Percentiles rank a stretch among this genome's conserved stretches.
Evolutionary conservation across 176 grass and related monocot species (phyloP).

Genomic region (Cocos nucifera): DNA sequence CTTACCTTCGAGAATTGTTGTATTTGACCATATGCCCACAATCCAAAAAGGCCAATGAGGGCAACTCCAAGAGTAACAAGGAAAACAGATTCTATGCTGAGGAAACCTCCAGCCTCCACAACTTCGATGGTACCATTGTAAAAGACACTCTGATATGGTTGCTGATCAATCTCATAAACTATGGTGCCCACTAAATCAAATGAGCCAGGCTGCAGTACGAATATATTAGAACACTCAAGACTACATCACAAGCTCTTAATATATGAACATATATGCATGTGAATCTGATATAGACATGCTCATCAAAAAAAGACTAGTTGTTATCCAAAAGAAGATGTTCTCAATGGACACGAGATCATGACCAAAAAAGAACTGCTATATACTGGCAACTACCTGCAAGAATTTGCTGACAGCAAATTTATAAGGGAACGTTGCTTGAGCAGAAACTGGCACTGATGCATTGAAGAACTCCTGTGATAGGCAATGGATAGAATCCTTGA

Average conservation of each 20-base stretch:
- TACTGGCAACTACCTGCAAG: slow-evolving; percentile 59
- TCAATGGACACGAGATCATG: too few relatives aligned
- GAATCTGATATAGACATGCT: too few relatives aligned
- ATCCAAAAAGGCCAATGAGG: slow-evolving; percentile 57
- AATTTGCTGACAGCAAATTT: slow-evolving; percentile 88
- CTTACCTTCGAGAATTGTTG: slow-evolving; percentile 90
- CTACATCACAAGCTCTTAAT: too few relatives aligned
- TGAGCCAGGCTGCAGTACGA: slow-evolving; percentile 63
- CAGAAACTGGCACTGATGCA: slow-evolving; percentile 73
- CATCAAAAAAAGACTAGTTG: too few relatives aligned
- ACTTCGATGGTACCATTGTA: slow-evolving; percentile 93
- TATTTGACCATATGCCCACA: slow-evolving; percentile 93
- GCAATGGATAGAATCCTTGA: neutral
- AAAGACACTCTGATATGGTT: slow-evolving; percentile 76
- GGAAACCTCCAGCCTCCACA: slow-evolving; percentile 74
- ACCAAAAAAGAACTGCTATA: neutral
- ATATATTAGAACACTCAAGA: slow-evolving; percentile 14
- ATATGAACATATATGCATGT: too few relatives aligned
- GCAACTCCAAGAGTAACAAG: slow-evolving; percentile 83
- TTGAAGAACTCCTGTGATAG: slow-evolving; percentile 68
- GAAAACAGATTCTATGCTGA: slow-evolving; percentile 91
- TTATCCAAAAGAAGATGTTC: too few relatives aligned
- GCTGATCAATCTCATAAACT: slow-evolving; percentile 89
- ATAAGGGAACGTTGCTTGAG: slow-evolving; percentile 84
- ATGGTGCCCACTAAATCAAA: slow-evolving; percentile 90